Percentiles rank a stretch among this genome's conserved stretches.
These are phyloP conservation scores for Isoetes taiwanensis DNA, from an alignment of 75 land plant species.

Conservation along the genomic window DNA sequence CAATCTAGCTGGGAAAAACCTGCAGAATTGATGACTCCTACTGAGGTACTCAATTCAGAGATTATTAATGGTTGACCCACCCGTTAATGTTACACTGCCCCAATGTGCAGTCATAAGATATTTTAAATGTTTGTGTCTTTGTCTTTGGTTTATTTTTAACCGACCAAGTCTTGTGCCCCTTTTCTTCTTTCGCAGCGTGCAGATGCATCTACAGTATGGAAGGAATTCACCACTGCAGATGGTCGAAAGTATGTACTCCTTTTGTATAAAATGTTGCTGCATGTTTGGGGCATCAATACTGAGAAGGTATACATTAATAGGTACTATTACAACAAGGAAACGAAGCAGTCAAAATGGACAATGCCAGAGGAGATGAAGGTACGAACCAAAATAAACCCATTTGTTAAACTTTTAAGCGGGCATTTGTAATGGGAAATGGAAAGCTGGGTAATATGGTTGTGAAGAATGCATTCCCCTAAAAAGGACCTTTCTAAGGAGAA, in stretches of 20 bases:
- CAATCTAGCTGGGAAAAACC: slow-evolving; percentile 98
- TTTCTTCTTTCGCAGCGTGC: slow-evolving; percentile 48
- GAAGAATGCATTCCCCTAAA: no score
- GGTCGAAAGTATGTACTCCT: slow-evolving; percentile 62
- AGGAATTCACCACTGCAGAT: slow-evolving; percentile 73
- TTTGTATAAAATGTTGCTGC: neutral
- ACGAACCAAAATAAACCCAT: no score
- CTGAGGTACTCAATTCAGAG: no score
- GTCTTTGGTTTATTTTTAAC: neutral
- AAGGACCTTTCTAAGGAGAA: no score
- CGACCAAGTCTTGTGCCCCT: neutral
- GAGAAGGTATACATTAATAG: slow-evolving; percentile 41
- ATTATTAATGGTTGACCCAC: no score
- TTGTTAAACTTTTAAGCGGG: no score
- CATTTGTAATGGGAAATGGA: no score
- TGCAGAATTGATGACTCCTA: slow-evolving; percentile 76
- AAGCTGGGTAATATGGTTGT: no score
- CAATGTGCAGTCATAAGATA: neutral
- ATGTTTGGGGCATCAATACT: no score
- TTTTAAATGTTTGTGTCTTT: neutral
- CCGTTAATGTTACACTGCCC: no score
- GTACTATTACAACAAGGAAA: slow-evolving; percentile 88
- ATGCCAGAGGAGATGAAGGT: slow-evolving; percentile 96
- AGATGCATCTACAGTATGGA: slow-evolving; percentile 97
- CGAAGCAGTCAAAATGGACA: slow-evolving; percentile 87